Conservation (phyloP, 768 basidiomycete species). For the Serendipita sp. region DNA sequence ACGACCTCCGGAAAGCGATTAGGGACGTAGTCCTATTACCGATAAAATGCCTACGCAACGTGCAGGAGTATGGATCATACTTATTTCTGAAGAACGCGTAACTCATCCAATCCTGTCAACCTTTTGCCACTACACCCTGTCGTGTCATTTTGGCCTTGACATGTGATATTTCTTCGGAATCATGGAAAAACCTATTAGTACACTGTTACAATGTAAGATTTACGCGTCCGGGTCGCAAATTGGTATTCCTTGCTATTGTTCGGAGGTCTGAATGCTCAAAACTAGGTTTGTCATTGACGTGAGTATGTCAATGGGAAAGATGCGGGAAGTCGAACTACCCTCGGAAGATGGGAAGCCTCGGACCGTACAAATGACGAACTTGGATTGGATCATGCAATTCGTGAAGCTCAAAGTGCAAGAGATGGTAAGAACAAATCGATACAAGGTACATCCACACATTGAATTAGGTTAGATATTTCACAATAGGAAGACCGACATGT, state of each 20-base stretch:
- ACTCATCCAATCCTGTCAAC: neutral
- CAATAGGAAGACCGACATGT: constrained; percentile 84
- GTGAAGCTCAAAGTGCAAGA: constrained; percentile 84
- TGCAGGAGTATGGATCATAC: constrained; percentile 44
- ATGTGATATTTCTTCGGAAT: constrained; percentile 11
- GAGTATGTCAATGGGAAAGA: constrained; percentile 67
- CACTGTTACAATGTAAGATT: constrained; percentile 50
- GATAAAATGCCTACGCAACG: constrained; percentile 55
- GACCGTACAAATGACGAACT: constrained; percentile 48
- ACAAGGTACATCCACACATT: neutral
- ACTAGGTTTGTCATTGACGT: constrained; percentile 63
- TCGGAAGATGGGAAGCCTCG: constrained; percentile 35
- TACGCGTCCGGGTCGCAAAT: neutral
- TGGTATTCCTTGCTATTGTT: neutral
- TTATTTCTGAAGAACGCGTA: neutral
- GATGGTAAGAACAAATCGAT: constrained; percentile 37
- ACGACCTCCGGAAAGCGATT: too few species aligned
- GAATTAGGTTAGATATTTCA: constrained; percentile 52
- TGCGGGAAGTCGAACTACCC: constrained; percentile 38
- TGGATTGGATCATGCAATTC: constrained; percentile 71
- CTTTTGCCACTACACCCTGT: neutral
- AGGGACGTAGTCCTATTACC: neutral
- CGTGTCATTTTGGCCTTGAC: neutral
- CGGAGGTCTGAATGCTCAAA: neutral
- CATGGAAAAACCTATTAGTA: constrained; percentile 30